phyloP scores from a whole-genome alignment of 441 rosid species.

The Adansonia rubrostipa region DNA sequence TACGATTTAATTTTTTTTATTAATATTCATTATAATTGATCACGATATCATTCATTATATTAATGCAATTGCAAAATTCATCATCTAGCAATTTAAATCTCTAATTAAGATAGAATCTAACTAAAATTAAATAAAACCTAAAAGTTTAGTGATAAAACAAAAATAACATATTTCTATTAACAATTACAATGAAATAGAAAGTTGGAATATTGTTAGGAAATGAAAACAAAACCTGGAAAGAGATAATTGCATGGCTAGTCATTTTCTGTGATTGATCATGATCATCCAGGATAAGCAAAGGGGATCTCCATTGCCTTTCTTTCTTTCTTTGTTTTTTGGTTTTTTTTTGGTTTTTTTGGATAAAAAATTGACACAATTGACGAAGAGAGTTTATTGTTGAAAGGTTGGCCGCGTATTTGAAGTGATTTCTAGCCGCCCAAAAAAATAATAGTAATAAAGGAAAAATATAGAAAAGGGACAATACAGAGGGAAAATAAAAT shows the following conservation, averaged over 20 bases:
- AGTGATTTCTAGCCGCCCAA: neutral
- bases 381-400: neutral
- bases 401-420: neutral
- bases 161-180: neutral
- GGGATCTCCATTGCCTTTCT: neutral
- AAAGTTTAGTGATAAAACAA: neutral
- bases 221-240: neutral
- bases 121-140: neutral
- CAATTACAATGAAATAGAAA: neutral
- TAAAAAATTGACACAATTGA: neutral
- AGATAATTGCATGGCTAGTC: constrained; percentile 20
- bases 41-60: too few species aligned
- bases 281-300: neutral
- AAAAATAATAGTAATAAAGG: neutral
- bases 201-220: neutral
- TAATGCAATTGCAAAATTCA: too few species aligned
- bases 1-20: too few species aligned
- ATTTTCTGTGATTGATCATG: neutral
- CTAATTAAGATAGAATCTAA: neutral
- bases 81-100: too few species aligned
- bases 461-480: neutral
- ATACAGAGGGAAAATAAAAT: neutral
- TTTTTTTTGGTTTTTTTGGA: neutral
- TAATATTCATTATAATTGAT: too few species aligned
- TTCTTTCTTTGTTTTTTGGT: neutral